Conservation (phyloP, 164 flowering plant species). For the Dillenia suffruticosa region DNA sequence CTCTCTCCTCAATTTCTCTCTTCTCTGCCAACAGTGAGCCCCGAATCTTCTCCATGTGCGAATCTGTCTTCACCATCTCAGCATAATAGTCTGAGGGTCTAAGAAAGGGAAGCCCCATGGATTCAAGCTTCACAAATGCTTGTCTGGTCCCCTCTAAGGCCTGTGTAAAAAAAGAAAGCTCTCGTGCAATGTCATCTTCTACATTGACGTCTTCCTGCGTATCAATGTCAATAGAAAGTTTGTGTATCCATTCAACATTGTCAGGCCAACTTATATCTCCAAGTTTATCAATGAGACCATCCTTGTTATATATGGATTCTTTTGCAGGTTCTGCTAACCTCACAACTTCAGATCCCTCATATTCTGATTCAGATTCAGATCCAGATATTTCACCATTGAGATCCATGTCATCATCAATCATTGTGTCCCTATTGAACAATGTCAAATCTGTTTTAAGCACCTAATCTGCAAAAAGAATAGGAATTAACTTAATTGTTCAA, state of each 20-base stretch:
- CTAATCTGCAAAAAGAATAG: too few relatives aligned
- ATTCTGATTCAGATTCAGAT: slow-evolving; percentile 46
- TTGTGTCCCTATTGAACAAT: slow-evolving; percentile 8
- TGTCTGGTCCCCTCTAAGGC: slow-evolving; percentile 77
- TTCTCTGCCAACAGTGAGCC: slow-evolving; percentile 70
- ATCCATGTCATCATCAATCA: slow-evolving; percentile 27
- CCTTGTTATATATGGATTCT: slow-evolving; percentile 50
- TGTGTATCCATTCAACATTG: slow-evolving; percentile 68
- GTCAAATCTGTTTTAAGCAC: slow-evolving; percentile 6
- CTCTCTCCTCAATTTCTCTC: slow-evolving; percentile 77
- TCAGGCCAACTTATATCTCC: slow-evolving; percentile 86
- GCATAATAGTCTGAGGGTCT: slow-evolving; percentile 92
- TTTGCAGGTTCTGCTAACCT: slow-evolving; percentile 59
- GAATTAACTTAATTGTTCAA: too few relatives aligned
- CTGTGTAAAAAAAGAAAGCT: slow-evolving; percentile 76
- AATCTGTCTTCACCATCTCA: slow-evolving; percentile 87
- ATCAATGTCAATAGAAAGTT: slow-evolving; percentile 49
- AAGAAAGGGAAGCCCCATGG: slow-evolving; percentile 70
- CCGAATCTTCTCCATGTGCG: slow-evolving; percentile 84
- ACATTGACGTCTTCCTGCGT: slow-evolving; percentile 69
- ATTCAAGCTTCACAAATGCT: slow-evolving; percentile 64
- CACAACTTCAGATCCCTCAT: slow-evolving; percentile 46
- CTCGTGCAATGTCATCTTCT: slow-evolving; percentile 81
- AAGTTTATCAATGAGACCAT: slow-evolving; percentile 70
- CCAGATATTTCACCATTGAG: slow-evolving; percentile 24